These are phyloP conservation scores for Diplosphaera chodatii DNA, from an alignment of 139 green algal genomes.

Conservation along the genomic window DNA sequence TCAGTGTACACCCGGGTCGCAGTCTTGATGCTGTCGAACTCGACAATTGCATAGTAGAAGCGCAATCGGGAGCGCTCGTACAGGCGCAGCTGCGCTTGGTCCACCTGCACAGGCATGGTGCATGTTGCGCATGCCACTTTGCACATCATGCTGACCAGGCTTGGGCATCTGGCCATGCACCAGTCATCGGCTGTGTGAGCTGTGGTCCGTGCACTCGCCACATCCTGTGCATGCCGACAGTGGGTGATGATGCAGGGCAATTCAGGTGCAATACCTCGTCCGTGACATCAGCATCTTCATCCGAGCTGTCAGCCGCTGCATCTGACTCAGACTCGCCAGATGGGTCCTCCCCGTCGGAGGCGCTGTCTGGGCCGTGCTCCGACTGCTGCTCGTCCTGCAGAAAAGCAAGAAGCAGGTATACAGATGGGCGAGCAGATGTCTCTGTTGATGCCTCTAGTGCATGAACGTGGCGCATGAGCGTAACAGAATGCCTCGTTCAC, in stretches of 20 bases:
- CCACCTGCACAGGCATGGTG: conserved; percentile 42
- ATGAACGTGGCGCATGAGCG: not conserved
- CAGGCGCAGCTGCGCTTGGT: conserved; percentile 53
- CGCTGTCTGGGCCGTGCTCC: no score
- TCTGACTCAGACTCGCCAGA: no score
- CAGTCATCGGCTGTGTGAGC: not conserved
- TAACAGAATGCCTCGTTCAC: not conserved
- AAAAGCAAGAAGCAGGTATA: no score
- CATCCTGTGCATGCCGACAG: no score
- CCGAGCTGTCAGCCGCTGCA: not conserved
- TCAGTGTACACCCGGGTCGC: conserved; percentile 72
- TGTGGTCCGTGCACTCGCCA: no score
- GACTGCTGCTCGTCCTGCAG: no score
- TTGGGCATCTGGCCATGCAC: not conserved
- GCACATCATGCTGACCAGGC: no score
- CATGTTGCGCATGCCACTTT: no score
- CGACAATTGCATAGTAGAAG: conserved; percentile 75
- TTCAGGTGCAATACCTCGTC: conserved; percentile 10
- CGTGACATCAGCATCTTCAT: conserved; percentile 11
- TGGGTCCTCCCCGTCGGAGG: no score
- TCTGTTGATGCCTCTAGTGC: no score
- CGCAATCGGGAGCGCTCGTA: conserved; percentile 84
- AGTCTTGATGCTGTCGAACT: conserved; percentile 63
- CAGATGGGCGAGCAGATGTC: no score
- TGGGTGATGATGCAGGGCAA: not conserved